Base-by-base conservation (phyloP, 2,329 filamentous ascomycete species). In the Proliferodiscus dingleyae region DNA sequence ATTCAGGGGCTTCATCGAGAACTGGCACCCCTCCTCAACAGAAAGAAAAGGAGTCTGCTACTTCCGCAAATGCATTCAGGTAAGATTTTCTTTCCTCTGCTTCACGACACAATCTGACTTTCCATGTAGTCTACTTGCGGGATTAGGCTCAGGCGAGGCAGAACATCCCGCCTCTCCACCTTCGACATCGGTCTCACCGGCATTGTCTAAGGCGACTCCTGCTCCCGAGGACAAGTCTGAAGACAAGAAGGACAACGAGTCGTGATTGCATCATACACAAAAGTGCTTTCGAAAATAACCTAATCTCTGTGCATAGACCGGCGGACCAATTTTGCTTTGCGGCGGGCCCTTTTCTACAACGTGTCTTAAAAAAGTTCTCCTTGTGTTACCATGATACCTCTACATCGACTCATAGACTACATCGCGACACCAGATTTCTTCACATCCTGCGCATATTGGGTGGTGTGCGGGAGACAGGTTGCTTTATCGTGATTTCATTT, bases 1-100 rank as follows among this genome's bases (percentile, higher is more conserved):
- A 95, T 59, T 96, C 90, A 51, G 87, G 81, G 59, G 80, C 84
- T 56, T 94, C 89, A 45, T 96, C 90, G 49, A 83, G 93, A 57
- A 94, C 89, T 45, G 88, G 87, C 60, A 97, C 91, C 39, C 90
- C 90, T 45, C 87, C 89, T 37, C 81, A 83, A 65, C 80, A 83
- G 66, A 74, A 80, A 56, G 70, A 75, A 51, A 76, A 77, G 64
- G 70, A 74, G 52, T 78, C 77, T 60, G 77, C 78, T 43, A 84
- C 80, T 49, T 86, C 86, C 62, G 81, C 83, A 57, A 98, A 98
- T 74, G 85, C 90, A 58, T 98, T 95, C 73, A 91, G 89, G 90
- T 96, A 81, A 76, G 85, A 58, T 52, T 37, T 32, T 38, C 21
- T 21, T 22, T 5, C 22, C 10, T 23, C 26, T 7, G 24, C 15